phyloP scores from a whole-genome alignment of 106 monocot species.

The Phalaenopsis aphrodite region DNA sequence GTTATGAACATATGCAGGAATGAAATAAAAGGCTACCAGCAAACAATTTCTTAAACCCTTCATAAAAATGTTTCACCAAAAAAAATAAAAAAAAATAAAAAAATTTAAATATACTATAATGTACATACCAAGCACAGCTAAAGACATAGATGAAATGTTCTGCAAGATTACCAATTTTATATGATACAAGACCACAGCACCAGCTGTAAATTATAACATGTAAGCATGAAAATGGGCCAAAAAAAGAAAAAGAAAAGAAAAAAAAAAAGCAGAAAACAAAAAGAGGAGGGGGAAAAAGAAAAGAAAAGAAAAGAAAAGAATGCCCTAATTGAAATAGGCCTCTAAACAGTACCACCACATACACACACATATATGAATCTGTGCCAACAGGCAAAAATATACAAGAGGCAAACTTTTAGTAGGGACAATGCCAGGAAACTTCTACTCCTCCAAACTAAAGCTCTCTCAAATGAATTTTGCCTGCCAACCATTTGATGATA shows the following conservation, averaged over 20 bases:
- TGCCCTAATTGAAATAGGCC: conserved; percentile 12
- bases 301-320: conserved; percentile 19
- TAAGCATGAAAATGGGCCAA: neutral
- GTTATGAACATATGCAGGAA: neutral
- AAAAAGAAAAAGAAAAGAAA: neutral
- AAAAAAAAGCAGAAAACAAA: too few species aligned
- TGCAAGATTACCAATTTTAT: conserved; percentile 12
- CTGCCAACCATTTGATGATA: neutral
- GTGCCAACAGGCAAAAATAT: conserved; percentile 15
- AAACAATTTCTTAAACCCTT: neutral
- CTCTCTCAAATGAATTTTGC: conserved; percentile 10
- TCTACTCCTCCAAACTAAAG: neutral
- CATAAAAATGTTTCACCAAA: neutral
- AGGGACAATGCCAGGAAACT: conserved; percentile 4
- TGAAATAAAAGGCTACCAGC: neutral
- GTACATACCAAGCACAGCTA: conserved; percentile 20
- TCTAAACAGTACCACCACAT: neutral
- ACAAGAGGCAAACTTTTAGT: conserved; percentile 15
- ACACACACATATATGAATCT: conserved; percentile 13
- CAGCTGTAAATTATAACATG: conserved; percentile 10
- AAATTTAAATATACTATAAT: conserved; percentile 17
- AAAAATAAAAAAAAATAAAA: neutral
- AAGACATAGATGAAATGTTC: conserved; percentile 8
- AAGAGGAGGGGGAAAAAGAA: too few species aligned
- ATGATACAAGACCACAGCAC: conserved; percentile 16